These are phyloP conservation scores for Nakazawaea peltata DNA, from an alignment of 805 yeast genomes.

Conservation along the genomic window DNA sequence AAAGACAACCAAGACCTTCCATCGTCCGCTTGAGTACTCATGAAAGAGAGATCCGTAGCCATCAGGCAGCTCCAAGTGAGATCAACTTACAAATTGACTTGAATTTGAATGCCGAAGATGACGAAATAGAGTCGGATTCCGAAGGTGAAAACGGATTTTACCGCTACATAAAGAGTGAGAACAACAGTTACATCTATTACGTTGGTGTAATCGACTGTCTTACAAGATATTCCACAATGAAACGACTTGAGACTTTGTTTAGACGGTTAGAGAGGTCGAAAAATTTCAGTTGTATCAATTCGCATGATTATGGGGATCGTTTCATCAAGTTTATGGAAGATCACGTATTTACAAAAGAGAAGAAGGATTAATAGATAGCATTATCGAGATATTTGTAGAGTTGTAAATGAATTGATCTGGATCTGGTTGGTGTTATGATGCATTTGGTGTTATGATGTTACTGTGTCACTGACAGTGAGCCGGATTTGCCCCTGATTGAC, in stretches of 20 bases:
- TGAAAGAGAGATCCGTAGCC: no score
- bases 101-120: no score
- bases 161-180: slow-evolving; percentile 78
- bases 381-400: not conserved
- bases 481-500: no score
- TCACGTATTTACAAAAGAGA: slow-evolving; percentile 55
- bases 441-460: no score
- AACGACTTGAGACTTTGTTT: slow-evolving; percentile 80
- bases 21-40: no score
- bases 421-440: not conserved
- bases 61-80: no score
- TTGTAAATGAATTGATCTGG: not conserved
- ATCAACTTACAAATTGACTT: slow-evolving; percentile 27
- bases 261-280: slow-evolving; percentile 65
- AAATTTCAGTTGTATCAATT: slow-evolving; percentile 75
- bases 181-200: slow-evolving; percentile 66
- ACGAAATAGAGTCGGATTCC: slow-evolving; percentile 26
- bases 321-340: slow-evolving; percentile 59
- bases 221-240: slow-evolving; percentile 68
- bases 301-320: slow-evolving; percentile 83
- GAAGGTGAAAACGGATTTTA: slow-evolving; percentile 12
- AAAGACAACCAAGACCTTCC: slow-evolving; percentile 33
- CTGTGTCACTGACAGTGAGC: no score
- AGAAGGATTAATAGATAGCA: slow-evolving; percentile 23
- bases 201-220: slow-evolving; percentile 92